Percentiles rank a stretch among this genome's conserved stretches.
Evolutionary conservation across 352 stramenopile species (phyloP).

Genomic region (Phytophthora sojae): DNA sequence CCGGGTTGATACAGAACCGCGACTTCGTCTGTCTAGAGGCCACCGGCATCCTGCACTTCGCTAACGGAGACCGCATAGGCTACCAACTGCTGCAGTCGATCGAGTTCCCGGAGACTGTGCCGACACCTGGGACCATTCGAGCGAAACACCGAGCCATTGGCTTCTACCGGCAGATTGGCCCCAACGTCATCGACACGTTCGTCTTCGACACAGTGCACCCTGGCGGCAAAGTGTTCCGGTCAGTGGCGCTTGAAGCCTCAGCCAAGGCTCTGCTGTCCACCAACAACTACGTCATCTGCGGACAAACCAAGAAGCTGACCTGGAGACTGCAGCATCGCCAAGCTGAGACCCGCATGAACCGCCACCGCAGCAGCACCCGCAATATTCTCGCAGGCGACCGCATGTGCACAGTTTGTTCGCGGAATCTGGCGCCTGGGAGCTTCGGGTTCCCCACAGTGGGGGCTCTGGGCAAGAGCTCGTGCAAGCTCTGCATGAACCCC

Average conservation of each 20-base stretch:
- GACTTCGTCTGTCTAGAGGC: slow-evolving; percentile 67
- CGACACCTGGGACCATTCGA: slow-evolving; percentile 35
- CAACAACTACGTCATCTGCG: slow-evolving; percentile 49
- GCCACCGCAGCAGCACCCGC: slow-evolving; percentile 22
- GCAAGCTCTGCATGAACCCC: slow-evolving; percentile 42
- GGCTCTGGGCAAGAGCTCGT: slow-evolving; percentile 33
- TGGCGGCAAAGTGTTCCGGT: slow-evolving; percentile 39
- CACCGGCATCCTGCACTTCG: slow-evolving; percentile 49
- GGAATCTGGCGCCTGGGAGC: slow-evolving; percentile 21
- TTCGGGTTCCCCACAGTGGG: slow-evolving; percentile 28
- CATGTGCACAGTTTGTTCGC: slow-evolving; percentile 35
- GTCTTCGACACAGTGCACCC: slow-evolving; percentile 34
- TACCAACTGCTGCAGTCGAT: slow-evolving; percentile 69
- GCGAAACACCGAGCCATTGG: slow-evolving; percentile 54
- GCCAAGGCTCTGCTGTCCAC: slow-evolving; percentile 40
- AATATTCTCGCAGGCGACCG: slow-evolving; percentile 2
- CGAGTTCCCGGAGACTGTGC: slow-evolving; percentile 35
- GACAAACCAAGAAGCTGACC: slow-evolving; percentile 46
- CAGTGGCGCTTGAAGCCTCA: slow-evolving; percentile 27
- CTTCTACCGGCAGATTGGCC: slow-evolving; percentile 41
- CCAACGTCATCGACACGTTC: slow-evolving; percentile 54
- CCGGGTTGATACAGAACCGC: slow-evolving; percentile 57
- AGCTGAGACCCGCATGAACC: slow-evolving; percentile 19
- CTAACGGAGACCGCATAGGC: slow-evolving; percentile 53
- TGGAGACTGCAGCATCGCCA: slow-evolving; percentile 44